phyloP scores from a whole-genome alignment of 768 basidiomycete genomes.

The Naematelia encephala region DNA sequence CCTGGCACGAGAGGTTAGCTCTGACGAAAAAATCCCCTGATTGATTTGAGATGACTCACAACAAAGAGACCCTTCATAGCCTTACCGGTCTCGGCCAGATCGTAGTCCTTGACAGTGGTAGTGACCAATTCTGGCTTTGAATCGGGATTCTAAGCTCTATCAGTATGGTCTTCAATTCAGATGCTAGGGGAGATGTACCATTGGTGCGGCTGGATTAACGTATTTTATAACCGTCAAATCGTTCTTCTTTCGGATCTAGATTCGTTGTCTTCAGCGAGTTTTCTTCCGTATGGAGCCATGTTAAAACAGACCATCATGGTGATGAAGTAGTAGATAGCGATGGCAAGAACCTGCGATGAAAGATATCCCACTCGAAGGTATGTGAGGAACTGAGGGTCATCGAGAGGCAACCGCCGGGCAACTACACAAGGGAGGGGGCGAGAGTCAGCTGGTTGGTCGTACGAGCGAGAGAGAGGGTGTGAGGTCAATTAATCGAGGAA shows the following conservation, averaged over 20 bases:
- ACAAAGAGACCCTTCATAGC: constrained; percentile 52
- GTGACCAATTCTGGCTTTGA: constrained; percentile 65
- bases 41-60: constrained; percentile 31
- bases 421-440: constrained; percentile 59
- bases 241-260: constrained; percentile 87
- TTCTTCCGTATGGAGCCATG: too few relatives aligned
- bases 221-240: constrained; percentile 96
- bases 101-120: constrained; percentile 92
- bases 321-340: constrained; percentile 76
- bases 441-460: not conserved
- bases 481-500: not conserved
- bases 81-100: constrained; percentile 81
- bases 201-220: constrained; percentile 71
- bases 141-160: constrained; percentile 53
- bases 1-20: constrained; percentile 40
- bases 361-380: constrained; percentile 84
- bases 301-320: constrained; percentile 62
- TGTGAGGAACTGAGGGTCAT: constrained; percentile 74
- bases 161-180: constrained; percentile 51
- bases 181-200: constrained; percentile 55
- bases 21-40: not conserved
- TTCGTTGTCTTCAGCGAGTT: constrained; percentile 1
- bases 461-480: not conserved
- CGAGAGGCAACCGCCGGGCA: constrained; percentile 85
- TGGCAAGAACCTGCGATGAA: constrained; percentile 64